Evolutionary conservation across 805 yeast genomes (phyloP).

Genomic region (Yamadazyma phyllophila): DNA sequence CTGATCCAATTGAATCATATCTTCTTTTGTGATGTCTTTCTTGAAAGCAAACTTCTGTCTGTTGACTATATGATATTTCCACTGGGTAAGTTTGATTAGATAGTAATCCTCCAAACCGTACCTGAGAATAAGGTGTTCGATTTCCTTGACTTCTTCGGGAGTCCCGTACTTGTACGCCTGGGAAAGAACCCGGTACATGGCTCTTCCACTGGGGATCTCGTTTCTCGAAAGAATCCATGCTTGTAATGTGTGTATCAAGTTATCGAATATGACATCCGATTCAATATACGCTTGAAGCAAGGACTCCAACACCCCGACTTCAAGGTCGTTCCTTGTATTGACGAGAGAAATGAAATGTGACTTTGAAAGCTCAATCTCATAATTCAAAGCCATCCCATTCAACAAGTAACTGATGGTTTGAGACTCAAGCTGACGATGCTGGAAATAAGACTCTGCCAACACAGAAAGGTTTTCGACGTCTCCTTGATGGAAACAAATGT

Average conservation of each 20-base stretch:
- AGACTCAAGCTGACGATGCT: conserved; percentile 19
- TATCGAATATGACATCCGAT: conserved; percentile 32
- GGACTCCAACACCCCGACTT: conserved; percentile 25
- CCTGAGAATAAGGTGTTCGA: conserved; percentile 20
- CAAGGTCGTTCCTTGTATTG: conserved; percentile 14
- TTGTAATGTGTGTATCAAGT: conserved; percentile 20
- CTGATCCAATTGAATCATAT: conserved; percentile 19
- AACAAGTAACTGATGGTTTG: conserved; percentile 28
- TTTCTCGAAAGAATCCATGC: conserved; percentile 27
- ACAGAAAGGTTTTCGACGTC: conserved; percentile 20
- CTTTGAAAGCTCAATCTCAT: conserved; percentile 33
- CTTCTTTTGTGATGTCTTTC: conserved; percentile 25
- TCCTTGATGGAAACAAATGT: conserved; percentile 37
- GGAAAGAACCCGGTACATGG: conserved; percentile 25
- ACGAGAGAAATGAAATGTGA: conserved; percentile 17
- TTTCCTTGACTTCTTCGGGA: conserved; percentile 20
- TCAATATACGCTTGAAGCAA: conserved; percentile 23
- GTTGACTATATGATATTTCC: conserved; percentile 24
- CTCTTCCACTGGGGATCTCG: conserved; percentile 24
- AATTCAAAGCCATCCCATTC: conserved; percentile 28
- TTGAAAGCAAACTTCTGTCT: conserved; percentile 25
- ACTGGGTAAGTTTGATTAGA: conserved; percentile 21
- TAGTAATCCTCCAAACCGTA: conserved; percentile 21
- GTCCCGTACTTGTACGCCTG: conserved; percentile 32
- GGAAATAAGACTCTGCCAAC: conserved; percentile 8